Evolutionary conservation across 2,329 filamentous ascomycete genomes (phyloP).

Genomic region (Fusarium brachygibbosum): DNA sequence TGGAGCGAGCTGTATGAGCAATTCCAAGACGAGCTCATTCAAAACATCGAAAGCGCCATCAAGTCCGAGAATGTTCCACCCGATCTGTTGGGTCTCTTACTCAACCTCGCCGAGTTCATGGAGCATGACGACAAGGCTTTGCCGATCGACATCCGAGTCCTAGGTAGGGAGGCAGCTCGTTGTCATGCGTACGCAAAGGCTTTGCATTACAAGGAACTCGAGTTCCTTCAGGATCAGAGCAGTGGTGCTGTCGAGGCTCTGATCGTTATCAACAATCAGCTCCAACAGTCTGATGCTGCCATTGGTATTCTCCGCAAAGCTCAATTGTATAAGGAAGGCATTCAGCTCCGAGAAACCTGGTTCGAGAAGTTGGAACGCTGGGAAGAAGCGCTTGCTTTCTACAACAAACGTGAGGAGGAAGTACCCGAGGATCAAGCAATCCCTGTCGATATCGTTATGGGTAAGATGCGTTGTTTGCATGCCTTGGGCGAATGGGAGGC

Average conservation of each 20-base stretch:
- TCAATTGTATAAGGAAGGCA: conserved; percentile 91
- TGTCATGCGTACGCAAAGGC: conserved; percentile 99
- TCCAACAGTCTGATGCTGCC: conserved; percentile 97
- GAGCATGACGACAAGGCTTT: conserved; percentile 99
- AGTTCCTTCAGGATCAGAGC: conserved; percentile 98
- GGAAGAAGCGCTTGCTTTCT: conserved; percentile 95
- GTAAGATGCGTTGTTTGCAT: conserved; percentile 98
- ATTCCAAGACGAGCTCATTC: conserved; percentile 95
- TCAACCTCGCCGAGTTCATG: conserved; percentile 99
- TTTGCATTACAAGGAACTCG: conserved; percentile 97
- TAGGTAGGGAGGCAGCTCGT: conserved; percentile 94
- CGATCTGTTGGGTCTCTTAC: conserved; percentile 90
- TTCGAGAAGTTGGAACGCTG: conserved; percentile 98
- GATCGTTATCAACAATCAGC: conserved; percentile 99
- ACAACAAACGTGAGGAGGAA: conserved; percentile 85
- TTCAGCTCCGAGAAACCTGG: conserved; percentile 97
- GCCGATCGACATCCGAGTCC: conserved; percentile 94
- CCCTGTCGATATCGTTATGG: conserved; percentile 97
- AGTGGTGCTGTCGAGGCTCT: conserved; percentile 94
- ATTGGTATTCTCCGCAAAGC: conserved; percentile 98
- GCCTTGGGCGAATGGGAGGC: conserved; percentile 98
- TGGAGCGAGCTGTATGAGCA: conserved; percentile 98
- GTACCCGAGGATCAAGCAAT: conserved; percentile 67
- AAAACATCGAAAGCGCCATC: conserved; percentile 94
- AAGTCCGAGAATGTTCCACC: conserved; percentile 96